These are phyloP conservation scores for Akanthomyces lecanii DNA, from an alignment of 2,329 filamentous ascomycete genomes.

Conservation along the genomic window DNA sequence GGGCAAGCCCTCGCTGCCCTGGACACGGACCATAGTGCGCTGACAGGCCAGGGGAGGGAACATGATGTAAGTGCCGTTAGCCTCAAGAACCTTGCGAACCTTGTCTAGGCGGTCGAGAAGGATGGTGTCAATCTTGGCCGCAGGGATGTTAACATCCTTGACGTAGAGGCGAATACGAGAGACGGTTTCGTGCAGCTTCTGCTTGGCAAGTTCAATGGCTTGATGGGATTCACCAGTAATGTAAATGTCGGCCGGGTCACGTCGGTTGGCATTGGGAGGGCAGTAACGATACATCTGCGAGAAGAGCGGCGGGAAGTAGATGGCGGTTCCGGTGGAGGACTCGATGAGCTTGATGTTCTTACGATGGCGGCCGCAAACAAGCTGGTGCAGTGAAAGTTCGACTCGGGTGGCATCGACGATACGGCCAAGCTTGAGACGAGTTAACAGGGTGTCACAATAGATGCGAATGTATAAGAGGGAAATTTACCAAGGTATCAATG, in stretches of 20 bases:
- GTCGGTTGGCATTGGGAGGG: conserved; percentile 72
- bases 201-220: conserved; percentile 82
- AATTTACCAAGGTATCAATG: conserved; percentile 81
- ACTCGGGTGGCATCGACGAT: conserved; percentile 75
- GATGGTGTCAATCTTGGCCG: conserved; percentile 92
- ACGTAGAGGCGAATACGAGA: conserved; percentile 76
- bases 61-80: conserved; percentile 91
- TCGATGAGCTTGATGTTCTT: conserved; percentile 99
- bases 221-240: conserved; percentile 88
- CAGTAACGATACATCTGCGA: conserved; percentile 88
- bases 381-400: conserved; percentile 82
- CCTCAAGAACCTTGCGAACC: conserved; percentile 95
- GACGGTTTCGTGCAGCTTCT: conserved; percentile 83
- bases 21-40: conserved; percentile 79
- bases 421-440: conserved; percentile 56
- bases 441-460: conserved; percentile 18
- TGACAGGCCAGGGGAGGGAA: conserved; percentile 85
- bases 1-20: conserved; percentile 88
- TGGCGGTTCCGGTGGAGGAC: conserved; percentile 89
- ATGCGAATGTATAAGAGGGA: neutral
- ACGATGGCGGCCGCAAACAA: conserved; percentile 87
- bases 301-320: conserved; percentile 96
- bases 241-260: conserved; percentile 86
- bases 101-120: conserved; percentile 88
- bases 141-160: conserved; percentile 86